phyloP scores from a whole-genome alignment of 192 early-diverging fungal species.

The Coemansia sp. region DNA sequence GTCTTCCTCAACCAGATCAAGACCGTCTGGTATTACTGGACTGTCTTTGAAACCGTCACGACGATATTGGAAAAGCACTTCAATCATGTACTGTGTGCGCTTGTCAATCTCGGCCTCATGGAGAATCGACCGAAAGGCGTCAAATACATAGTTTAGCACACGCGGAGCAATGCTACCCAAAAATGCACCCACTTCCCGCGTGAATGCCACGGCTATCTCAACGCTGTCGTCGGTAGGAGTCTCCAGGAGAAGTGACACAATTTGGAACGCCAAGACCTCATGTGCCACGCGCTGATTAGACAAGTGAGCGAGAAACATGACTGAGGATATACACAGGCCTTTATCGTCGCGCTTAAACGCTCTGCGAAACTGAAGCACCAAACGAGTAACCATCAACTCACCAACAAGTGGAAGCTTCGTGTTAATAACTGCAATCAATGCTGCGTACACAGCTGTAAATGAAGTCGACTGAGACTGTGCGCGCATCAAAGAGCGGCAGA shows the following conservation, averaged over 20 bases:
- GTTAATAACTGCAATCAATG: conserved; percentile 83
- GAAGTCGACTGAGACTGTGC: conserved; percentile 83
- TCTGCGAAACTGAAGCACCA: conserved; percentile 85
- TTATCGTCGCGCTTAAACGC: conserved; percentile 94
- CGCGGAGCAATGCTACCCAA: conserved; percentile 71
- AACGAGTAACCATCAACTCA: conserved; percentile 77
- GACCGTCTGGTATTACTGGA: conserved; percentile 65
- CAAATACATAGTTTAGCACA: conserved; percentile 82
- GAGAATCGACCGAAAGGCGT: conserved; percentile 86
- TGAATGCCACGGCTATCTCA: conserved; percentile 92
- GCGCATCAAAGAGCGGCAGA: conserved; percentile 81
- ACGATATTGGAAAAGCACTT: conserved; percentile 92
- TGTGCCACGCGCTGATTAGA: conserved; percentile 87
- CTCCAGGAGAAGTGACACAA: conserved; percentile 79
- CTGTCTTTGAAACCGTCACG: conserved; percentile 93
- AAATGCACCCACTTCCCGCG: conserved; percentile 83
- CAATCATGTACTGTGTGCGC: conserved; percentile 95
- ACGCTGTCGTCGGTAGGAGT: conserved; percentile 91
- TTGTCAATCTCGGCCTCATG: conserved; percentile 94
- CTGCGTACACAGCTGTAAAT: conserved; percentile 91
- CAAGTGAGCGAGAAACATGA: conserved; percentile 88
- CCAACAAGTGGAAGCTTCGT: conserved; percentile 91
- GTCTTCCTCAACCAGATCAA: conserved; percentile 93
- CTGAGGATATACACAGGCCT: conserved; percentile 71
- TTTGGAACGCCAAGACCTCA: conserved; percentile 86